Evolutionary conservation across 306 rosid genomes (phyloP), one percentile per base, ranked within the genome.

Genomic region (Prinsepia uniflora): DNA sequence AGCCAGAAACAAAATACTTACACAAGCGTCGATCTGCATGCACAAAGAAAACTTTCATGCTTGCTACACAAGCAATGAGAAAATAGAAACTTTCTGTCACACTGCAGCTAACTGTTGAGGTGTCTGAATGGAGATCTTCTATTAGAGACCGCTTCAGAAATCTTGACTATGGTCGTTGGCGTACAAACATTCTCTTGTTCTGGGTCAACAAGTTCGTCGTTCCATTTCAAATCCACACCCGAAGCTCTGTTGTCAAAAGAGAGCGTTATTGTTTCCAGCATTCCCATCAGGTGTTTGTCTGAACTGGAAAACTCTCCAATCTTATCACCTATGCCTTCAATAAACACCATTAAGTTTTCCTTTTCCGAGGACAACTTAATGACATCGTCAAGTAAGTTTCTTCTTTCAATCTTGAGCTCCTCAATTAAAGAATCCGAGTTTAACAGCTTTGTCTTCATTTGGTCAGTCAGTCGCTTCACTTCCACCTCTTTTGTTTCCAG

Each of bases 71-170:
- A 72, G 47, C 36, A 1, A 30, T 30, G 36, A 30, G 36, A 30
- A 30, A 30, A 30, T 30, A 30, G 36, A 30, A 30, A 30, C 36
- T 30, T 30, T 30, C 3, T 30, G 36, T 30, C 36, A 30, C 30
- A 24, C 2, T 30, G 36, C 36, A 59, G 77, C 82, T 81, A 83
- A 58, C 13, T 70, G 81, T 92, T 83, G 76, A 87, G 80, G 77
- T 85, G 88, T 82, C 85, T 76, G 69, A 90, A 88, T 40, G 91
- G 93, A 1, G 86, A 74, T 79, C 91, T 89, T 72, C 52, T 18
- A 50, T 84, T 82, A 54, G 76, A 73, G 40, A 75, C 68, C 66
- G 64, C 74, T 69, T 88, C 88, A 68, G 42, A 59, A 75, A 73
- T 87, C 86, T 85, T 90, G 65, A 53, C 46, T 13, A 71, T 63